Percentiles rank a stretch among this genome's conserved stretches.
These are phyloP conservation scores for Flueggea neowawraea DNA, from an alignment of 441 rosid species.

Conservation along the genomic window DNA sequence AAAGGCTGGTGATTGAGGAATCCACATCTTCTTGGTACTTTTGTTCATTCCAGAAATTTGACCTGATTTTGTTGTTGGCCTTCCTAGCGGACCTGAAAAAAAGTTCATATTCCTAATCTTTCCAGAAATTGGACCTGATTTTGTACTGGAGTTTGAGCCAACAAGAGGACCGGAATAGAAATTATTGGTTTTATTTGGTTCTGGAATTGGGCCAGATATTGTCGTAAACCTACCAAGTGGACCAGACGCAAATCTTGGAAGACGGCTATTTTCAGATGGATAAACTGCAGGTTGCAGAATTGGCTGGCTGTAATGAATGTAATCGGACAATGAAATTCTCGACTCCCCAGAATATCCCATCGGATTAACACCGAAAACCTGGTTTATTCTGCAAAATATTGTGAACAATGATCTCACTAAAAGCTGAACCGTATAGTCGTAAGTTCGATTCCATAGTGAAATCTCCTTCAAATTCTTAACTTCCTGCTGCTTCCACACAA, in stretches of 20 bases:
- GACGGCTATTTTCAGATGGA: slow-evolving; percentile 49
- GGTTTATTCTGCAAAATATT: slow-evolving; percentile 53
- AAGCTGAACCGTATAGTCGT: slow-evolving; percentile 69
- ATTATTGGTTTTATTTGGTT: slow-evolving; percentile 44
- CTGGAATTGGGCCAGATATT: slow-evolving; percentile 48
- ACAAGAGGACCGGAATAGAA: slow-evolving; percentile 83
- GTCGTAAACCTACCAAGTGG: slow-evolving; percentile 50
- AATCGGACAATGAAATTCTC: slow-evolving; percentile 46
- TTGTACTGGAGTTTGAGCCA: slow-evolving; percentile 29
- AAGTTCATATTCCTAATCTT: slow-evolving; percentile 43
- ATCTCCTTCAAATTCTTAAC: slow-evolving; percentile 67
- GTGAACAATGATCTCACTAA: slow-evolving; percentile 81
- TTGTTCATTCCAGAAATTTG: slow-evolving; percentile 43
- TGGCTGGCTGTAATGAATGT: slow-evolving; percentile 61
- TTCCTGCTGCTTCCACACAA: slow-evolving; percentile 84
- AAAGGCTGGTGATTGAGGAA: slow-evolving; percentile 31
- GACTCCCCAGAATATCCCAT: slow-evolving; percentile 36
- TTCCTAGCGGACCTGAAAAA: slow-evolving; percentile 79
- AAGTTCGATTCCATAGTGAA: slow-evolving; percentile 89
- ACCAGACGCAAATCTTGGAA: slow-evolving; percentile 76
- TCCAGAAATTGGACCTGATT: slow-evolving; percentile 46
- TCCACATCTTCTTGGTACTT: slow-evolving; percentile 51
- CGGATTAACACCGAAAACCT: slow-evolving; percentile 62
- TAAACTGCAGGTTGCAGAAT: slow-evolving; percentile 54
- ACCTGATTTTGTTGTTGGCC: slow-evolving; percentile 54